phyloP scores from a whole-genome alignment of 805 yeast species.

The Scheffersomyces stipitis region DNA sequence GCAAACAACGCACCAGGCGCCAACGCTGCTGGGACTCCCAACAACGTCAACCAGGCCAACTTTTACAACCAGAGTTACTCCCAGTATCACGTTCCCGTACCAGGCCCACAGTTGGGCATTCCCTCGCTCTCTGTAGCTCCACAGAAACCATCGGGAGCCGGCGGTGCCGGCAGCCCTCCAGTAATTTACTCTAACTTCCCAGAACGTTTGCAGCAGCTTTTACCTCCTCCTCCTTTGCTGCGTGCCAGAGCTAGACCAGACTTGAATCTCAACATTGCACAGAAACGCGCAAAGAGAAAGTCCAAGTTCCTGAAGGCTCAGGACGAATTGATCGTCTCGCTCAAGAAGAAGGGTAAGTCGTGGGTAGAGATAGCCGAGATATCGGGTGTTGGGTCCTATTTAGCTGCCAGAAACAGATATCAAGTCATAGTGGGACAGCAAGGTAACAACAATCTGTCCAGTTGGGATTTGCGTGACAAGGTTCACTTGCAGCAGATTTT shows the following conservation, averaged over 20 bases:
- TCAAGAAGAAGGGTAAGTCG: conserved; percentile 61
- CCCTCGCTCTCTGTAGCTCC: background rate
- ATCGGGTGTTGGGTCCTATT: conserved; percentile 60
- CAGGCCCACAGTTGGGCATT: conserved; percentile 2
- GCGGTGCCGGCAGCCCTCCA: conserved; percentile 4
- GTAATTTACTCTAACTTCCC: conserved; percentile 21
- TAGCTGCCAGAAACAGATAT: conserved; percentile 76
- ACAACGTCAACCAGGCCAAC: conserved; percentile 6
- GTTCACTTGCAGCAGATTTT: conserved; percentile 48
- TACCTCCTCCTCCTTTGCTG: conserved; percentile 52
- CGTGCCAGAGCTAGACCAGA: conserved; percentile 44
- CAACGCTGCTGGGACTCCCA: conserved; percentile 5
- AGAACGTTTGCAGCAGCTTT: conserved; percentile 26
- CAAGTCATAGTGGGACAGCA: conserved; percentile 83
- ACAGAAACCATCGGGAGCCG: conserved; percentile 1
- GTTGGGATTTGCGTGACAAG: conserved; percentile 62
- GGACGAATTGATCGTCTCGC: conserved; percentile 59
- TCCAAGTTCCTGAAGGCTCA: conserved; percentile 72
- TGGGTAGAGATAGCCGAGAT: conserved; percentile 75
- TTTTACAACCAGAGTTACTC: background rate
- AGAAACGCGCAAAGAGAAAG: conserved; percentile 55
- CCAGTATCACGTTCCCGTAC: conserved; percentile 1
- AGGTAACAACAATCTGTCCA: conserved; percentile 64
- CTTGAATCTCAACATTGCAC: conserved; percentile 38
- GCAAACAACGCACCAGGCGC: conserved; percentile 3